Base-by-base conservation (phyloP, 306 rosid species). In the Cucurbita moschata region DNA sequence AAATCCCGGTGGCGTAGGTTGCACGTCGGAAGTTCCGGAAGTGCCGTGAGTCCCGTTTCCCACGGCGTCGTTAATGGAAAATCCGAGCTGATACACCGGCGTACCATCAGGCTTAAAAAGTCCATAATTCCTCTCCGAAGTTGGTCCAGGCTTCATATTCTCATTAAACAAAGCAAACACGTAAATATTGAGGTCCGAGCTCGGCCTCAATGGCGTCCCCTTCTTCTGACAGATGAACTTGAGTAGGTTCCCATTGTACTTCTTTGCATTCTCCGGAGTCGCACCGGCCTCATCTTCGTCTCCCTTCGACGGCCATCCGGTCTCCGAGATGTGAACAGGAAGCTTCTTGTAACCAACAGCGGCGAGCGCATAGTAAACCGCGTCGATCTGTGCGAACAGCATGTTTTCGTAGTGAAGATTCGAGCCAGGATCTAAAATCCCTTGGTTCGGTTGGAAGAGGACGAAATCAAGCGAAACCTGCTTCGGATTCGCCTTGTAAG, bases 241-340 rank as follows among this genome's bases (percentile, higher is more conserved):
- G 7, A 95, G 79, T 1, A 95, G 66, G 66, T 91, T 95, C 38
- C 96, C 96, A 10, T 95, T 95, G 44, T 95, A 95, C 83, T 88
- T 95, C 83, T 79, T 91, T 1, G 99, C 99, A 66, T 95, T 91
- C 7, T 95, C 99, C 1, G 76, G 75, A 15, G 86, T 84, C 0
- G 97, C 97, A 26, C 99, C 99, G 4, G 84, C 84, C 70, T 95
- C 99, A 66, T 95, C 88, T 0, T 59, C 79, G 47, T 95, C 99
- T n/a, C 99, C 97, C 7, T 85, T 95, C 0, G 99, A 95, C 1
- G 99, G 99, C 99, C 99, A 95, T 4, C 99, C 99, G 0, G 99
- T 95, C 76, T 95, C 99, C 0, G 99, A 95, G 4, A 95, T 91
- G 54, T 95, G 97, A n/a, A 95, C 96, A 4, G 92, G 80, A 0